Percentiles rank a stretch among this genome's conserved stretches.
Conservation (phyloP, 352 stramenopile genomes). For the Phytophthora fragariaefolia region DNA sequence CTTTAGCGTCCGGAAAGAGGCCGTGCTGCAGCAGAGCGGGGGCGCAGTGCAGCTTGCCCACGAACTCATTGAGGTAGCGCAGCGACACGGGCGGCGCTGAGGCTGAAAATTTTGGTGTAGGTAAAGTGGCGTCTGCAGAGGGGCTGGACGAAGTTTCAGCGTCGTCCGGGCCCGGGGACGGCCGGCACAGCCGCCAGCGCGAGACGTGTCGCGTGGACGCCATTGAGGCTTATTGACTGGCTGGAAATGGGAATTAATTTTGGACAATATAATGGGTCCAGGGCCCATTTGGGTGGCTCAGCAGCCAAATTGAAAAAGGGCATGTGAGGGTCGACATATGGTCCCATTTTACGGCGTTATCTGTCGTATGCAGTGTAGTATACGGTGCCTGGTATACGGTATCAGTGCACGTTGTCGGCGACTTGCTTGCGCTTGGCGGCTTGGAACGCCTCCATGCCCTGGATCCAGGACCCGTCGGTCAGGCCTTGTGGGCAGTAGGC, state of each 20-base stretch:
- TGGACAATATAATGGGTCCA: not conserved
- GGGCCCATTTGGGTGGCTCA: too few species aligned
- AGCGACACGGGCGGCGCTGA: conserved; percentile 52
- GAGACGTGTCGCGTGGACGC: conserved; percentile 36
- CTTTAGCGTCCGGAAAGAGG: conserved; percentile 84
- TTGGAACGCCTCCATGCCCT: conserved; percentile 79
- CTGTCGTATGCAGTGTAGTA: too few species aligned
- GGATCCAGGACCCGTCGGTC: conserved; percentile 64
- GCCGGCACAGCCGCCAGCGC: conserved; percentile 37
- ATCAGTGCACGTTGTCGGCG: too few species aligned
- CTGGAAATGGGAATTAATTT: conserved; percentile 2
- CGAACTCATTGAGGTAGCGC: conserved; percentile 88
- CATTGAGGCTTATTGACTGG: conserved; percentile 20
- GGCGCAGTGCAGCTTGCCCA: conserved; percentile 79
- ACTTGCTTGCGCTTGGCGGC: conserved; percentile 45
- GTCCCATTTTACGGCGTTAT: conserved; percentile 3
- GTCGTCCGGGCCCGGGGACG: not conserved
- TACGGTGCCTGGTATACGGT: too few species aligned
- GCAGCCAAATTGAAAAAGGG: not conserved
- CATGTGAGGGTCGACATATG: not conserved
- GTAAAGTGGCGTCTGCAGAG: not conserved
- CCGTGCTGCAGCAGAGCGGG: conserved; percentile 70
- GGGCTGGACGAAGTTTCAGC: conserved; percentile 19
- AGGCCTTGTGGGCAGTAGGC: conserved; percentile 83
- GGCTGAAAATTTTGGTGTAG: conserved; percentile 8